Conservation (phyloP, 2,329 filamentous ascomycete genomes). For the Trichoderma simmonsii region DNA sequence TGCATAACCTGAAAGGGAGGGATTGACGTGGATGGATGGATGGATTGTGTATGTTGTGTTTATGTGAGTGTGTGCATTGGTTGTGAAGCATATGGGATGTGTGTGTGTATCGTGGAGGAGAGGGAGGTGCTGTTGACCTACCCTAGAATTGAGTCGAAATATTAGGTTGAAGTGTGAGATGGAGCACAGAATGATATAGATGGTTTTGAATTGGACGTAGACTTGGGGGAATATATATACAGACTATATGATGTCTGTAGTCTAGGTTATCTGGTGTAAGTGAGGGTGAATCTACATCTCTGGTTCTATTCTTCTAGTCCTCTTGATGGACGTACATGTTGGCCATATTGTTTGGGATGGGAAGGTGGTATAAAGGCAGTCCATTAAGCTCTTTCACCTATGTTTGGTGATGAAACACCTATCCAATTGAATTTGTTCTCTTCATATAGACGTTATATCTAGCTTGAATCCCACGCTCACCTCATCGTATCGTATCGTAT, state of each 20-base stretch:
- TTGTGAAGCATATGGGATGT: not conserved
- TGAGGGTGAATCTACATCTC: not conserved
- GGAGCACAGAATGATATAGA: not conserved
- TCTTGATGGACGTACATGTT: not conserved
- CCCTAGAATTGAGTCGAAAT: not conserved
- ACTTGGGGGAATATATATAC: not conserved
- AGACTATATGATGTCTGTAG: accelerated
- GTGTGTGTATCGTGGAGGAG: not conserved
- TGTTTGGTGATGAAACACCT: no score
- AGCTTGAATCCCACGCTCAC: not conserved
- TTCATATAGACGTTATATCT: not conserved
- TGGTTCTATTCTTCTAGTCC: not conserved
- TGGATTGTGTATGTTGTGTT: not conserved
- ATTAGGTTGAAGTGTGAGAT: not conserved
- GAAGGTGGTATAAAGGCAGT: no score
- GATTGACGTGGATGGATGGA: not conserved
- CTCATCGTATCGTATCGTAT: not conserved
- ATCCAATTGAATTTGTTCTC: not conserved
- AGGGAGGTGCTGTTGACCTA: not conserved
- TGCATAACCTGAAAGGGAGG: not conserved
- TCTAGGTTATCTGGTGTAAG: accelerated
- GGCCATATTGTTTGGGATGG: no score
- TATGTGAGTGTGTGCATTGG: not conserved
- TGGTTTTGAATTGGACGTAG: not conserved
- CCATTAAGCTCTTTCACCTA: no score